phyloP scores from a whole-genome alignment of 306 rosid species.

The Amphicarpaea edgeworthii region DNA sequence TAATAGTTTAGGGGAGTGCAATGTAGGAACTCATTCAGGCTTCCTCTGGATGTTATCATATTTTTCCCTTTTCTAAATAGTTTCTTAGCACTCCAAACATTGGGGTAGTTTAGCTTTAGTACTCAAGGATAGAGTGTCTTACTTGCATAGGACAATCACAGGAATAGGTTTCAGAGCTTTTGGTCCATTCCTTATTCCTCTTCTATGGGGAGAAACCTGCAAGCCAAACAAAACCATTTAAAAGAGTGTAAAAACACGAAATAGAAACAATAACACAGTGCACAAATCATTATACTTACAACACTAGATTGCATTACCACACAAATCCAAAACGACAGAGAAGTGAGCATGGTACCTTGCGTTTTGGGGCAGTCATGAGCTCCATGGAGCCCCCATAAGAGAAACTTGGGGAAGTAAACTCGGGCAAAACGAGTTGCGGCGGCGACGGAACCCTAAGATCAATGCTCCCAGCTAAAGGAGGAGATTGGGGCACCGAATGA shows the following conservation, averaged over 20 bases:
- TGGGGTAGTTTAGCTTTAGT: neutral
- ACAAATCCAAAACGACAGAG: slow-evolving; percentile 15
- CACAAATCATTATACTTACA: slow-evolving; percentile 22
- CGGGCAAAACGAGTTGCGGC: slow-evolving; percentile 63
- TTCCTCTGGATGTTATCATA: neutral
- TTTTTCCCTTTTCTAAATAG: slow-evolving; percentile 13
- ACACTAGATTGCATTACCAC: neutral
- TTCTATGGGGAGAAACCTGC: slow-evolving; percentile 67
- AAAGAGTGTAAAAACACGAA: neutral
- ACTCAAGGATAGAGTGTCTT: slow-evolving; percentile 9
- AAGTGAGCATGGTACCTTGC: slow-evolving; percentile 55
- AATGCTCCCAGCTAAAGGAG: slow-evolving; percentile 58
- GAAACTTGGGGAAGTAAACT: slow-evolving; percentile 60
- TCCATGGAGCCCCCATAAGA: slow-evolving; percentile 74
- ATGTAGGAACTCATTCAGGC: slow-evolving; percentile 3
- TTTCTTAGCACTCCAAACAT: neutral
- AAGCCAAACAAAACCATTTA: slow-evolving; percentile 3
- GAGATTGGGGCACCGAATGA: slow-evolving; percentile 53
- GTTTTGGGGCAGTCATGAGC: slow-evolving; percentile 91
- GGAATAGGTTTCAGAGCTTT: slow-evolving; percentile 85
- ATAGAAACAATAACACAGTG: neutral
- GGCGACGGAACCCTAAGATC: slow-evolving; percentile 37
- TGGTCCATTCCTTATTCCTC: slow-evolving; percentile 84
- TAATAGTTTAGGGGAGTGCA: neutral
- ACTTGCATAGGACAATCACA: slow-evolving; percentile 82